Base-by-base conservation (phyloP, 73 alveolate genomes). In the Paramecium octaurelia region DNA sequence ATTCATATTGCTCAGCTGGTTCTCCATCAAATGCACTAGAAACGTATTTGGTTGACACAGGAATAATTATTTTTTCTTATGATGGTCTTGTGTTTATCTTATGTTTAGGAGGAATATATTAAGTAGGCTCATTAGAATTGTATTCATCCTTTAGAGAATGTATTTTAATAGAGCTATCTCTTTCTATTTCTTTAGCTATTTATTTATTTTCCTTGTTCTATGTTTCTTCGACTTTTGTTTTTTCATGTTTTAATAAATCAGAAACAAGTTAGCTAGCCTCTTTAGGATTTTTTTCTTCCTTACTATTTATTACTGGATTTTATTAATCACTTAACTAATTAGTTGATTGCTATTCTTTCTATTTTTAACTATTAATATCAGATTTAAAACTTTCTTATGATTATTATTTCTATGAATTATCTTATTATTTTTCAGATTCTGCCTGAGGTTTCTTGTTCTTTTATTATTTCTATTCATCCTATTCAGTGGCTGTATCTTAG, bases 1-100 rank as follows among this genome's bases (percentile, higher is more conserved):
- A 80, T 80, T 80, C 91, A 48, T 31, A 80, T 14, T 42, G 10
- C 23, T 42, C 91, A 18, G 91, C 91, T 38, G 91, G 44, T 44
- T 80, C 91, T 12, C 91, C 91, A 80, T 80, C 91, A 44, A 48
- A 44, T 8, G 44, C n/a, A 23, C 64, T 31, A 18, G 10, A 42
- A 11, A 48, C 46, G 46, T 80, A 80, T 80, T 80, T 80, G 8
- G 91, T 80, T 42, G 70, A 31, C 1, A 48, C 70, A 40, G 57
- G 34, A 4, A 73, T 23, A 35, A 73, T 58, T 34, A 73, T 12
- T 73, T 73, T 73, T 73, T 73, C 87, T 73, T 73, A n/a, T 10
- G 57, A 34, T n/a, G 87, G 84, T 64, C 84, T 20, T 31, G 84
- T n/a, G 10, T 38, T 73, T 10, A 40, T 10, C 40, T 40, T 73